Evolutionary conservation across 2,329 filamentous ascomycete species (phyloP), one percentile per base, ranked within the genome.

Genomic region (Fusarium sambucinum): DNA sequence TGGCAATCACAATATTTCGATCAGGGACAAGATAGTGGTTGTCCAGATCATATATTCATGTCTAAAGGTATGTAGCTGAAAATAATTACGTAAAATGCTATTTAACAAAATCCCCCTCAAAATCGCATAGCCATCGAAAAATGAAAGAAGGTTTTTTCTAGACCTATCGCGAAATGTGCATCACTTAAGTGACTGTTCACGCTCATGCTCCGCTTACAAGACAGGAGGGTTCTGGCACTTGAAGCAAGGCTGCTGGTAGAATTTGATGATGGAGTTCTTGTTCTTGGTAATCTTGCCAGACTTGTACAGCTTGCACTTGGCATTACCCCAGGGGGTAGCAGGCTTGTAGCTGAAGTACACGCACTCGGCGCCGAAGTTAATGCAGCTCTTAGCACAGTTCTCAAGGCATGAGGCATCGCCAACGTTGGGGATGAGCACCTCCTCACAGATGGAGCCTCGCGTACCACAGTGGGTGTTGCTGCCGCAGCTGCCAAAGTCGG

Each of bases 331-430:
- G 14, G 25, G 23, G 21, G 17, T 41, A 17, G 33, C 46, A 19
- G 53, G 19, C 51, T 54, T 35, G 51, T 44, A 69, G 54, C 55
- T 68, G 27, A 69, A 70, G 58, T 56, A 54, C 38, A 55, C 46
- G 47, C 67, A 69, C 12, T 41, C 37, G 6, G 33, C 30, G 25
- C 59, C 59, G 8, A 41, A 41, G 35, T 60, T 25, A 5, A 70
- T 68, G 25, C 67, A 69, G 58, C 63, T 69, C 67, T 69, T 69
- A 30, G 67, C 67, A 41, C 67, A 69, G 44, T 51, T 59, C 32
- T 63, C 66, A 8, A 70, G 53, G 54, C 55, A 64, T 16, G 63
- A 55, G 25, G 19, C 23, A 54, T 69, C 59, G 8, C 59, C 66
- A 2, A 13, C 27, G 5, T 30, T 40, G 6, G 21, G 16, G 19